phyloP scores from a whole-genome alignment of 495 filamentous ascomycete genomes.

The Lichenothelia convexa region DNA sequence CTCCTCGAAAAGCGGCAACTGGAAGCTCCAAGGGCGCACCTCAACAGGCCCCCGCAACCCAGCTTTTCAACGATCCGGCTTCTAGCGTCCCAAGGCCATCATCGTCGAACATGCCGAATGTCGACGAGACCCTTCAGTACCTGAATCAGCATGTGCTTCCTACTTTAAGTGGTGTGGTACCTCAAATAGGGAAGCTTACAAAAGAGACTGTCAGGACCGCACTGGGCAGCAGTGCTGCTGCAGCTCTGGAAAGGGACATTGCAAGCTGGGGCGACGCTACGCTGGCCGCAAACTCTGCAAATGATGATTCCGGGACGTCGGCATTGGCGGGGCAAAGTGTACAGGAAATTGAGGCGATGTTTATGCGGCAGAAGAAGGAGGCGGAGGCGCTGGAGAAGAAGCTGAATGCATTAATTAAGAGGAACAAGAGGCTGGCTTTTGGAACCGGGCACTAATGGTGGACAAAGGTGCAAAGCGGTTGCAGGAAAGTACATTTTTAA shows the following conservation, averaged over 20 bases:
- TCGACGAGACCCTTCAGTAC: no score
- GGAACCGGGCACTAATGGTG: no score
- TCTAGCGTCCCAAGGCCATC: no score
- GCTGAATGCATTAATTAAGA: constrained; percentile 38
- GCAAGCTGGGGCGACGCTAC: background rate
- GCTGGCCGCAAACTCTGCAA: background rate
- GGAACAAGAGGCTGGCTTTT: constrained; percentile 34
- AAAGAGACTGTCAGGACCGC: background rate
- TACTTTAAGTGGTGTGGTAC: no score
- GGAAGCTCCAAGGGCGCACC: no score
- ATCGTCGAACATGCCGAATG: no score
- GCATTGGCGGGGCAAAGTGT: constrained; percentile 31
- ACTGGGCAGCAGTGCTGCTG: background rate
- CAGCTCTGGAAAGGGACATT: background rate
- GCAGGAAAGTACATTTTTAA: no score
- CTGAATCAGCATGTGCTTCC: no score
- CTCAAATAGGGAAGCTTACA: background rate
- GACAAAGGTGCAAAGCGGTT: no score
- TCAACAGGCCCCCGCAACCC: no score
- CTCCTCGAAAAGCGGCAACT: no score
- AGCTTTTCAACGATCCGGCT: no score
- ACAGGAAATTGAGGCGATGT: constrained; percentile 41
- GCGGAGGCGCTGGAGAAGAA: constrained; percentile 53
- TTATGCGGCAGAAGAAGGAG: constrained; percentile 41
- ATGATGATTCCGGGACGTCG: background rate